Percentiles rank a stretch among this genome's conserved stretches.
Evolutionary conservation across 2,329 filamentous ascomycete species (phyloP).

Genomic region (Cryphonectria nitschkei): DNA sequence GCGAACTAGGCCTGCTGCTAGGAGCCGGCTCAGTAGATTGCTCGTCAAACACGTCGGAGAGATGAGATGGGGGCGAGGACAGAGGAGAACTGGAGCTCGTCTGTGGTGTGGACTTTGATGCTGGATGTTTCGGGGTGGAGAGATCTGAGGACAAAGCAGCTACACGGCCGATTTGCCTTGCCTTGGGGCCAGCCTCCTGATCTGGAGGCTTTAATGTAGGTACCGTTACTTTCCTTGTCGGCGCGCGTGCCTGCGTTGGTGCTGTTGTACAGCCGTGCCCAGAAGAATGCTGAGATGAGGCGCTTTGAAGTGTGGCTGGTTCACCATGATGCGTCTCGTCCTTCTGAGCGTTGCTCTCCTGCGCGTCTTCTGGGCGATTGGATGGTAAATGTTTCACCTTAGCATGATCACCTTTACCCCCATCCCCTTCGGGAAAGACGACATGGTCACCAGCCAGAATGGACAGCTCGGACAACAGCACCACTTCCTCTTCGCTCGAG

Average conservation of each 20-base stretch:
- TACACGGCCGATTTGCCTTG: constrained; percentile 3
- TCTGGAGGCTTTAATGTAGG: constrained; percentile 7
- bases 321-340: neutral
- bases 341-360: neutral
- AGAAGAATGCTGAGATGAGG: constrained; percentile 6
- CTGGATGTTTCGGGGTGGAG: constrained; percentile 33
- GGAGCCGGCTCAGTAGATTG: constrained; percentile 39
- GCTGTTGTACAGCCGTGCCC: constrained; percentile 6
- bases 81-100: constrained; percentile 51
- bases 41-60: constrained; percentile 55
- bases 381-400: neutral
- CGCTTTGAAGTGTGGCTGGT: neutral
- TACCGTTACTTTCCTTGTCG: neutral
- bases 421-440: neutral
- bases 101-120: constrained; percentile 30
- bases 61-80: constrained; percentile 57
- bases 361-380: neutral
- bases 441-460: constrained; percentile 12
- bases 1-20: constrained; percentile 46
- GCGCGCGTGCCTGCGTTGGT: neutral
- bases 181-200: neutral
- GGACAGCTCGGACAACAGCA: constrained; percentile 20
- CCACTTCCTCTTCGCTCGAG: constrained; percentile 18
- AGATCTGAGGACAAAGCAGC: constrained; percentile 32
- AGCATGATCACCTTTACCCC: neutral